Evolutionary conservation across 2,329 filamentous ascomycete genomes (phyloP).

Genomic region (Fusarium acutatum): DNA sequence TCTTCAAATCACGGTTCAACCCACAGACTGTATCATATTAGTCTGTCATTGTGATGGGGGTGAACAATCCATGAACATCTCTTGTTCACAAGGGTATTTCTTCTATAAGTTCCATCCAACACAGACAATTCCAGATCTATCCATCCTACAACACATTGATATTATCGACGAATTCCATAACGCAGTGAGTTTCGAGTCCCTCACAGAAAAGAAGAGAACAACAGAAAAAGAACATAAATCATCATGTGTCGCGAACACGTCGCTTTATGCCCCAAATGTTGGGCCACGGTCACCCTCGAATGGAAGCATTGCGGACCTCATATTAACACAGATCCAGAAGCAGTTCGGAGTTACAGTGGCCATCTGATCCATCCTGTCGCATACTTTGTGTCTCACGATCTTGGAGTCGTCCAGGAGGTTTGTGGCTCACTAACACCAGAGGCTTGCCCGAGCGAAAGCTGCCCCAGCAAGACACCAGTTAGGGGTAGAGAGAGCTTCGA

Average conservation of each 20-base stretch:
- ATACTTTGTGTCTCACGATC: neutral
- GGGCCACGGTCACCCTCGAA: neutral
- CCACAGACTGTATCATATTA: neutral
- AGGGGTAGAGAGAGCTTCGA: neutral
- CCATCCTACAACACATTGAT: neutral
- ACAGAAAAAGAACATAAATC: neutral
- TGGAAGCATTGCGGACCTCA: slow-evolving; percentile 12
- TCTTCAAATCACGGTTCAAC: neutral
- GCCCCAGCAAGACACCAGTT: neutral
- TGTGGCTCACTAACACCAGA: neutral
- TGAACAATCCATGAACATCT: neutral
- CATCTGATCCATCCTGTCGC: neutral
- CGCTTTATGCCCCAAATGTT: slow-evolving; percentile 1
- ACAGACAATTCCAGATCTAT: neutral
- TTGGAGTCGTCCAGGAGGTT: neutral
- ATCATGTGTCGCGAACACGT: slow-evolving; percentile 2
- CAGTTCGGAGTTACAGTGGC: neutral
- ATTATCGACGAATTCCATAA: neutral
- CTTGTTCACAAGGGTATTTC: neutral
- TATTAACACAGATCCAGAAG: neutral
- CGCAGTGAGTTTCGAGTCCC: fast-evolving
- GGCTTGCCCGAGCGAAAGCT: neutral
- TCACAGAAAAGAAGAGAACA: neutral
- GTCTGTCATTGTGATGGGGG: neutral
- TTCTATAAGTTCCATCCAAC: neutral